A percentile compares a stretch with the other conserved stretches of the same genome.
Evolutionary conservation across 352 stramenopile genomes (phyloP).

Genomic region (Phytophthora europaea): DNA sequence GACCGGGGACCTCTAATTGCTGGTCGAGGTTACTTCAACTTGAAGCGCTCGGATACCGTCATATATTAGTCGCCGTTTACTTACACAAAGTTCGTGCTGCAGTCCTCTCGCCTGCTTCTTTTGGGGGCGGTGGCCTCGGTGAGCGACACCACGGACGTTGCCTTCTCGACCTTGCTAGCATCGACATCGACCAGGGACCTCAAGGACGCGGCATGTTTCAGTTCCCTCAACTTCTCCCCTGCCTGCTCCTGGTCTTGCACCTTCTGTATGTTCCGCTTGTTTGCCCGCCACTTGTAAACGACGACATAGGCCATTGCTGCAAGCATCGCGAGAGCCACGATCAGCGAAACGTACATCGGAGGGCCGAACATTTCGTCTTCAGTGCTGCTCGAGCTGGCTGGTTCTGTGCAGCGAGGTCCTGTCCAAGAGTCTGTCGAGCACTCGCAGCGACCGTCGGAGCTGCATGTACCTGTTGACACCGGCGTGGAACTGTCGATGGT

Average conservation of each 20-base stretch:
- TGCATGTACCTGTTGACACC: constrained; percentile 42
- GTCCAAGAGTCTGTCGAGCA: constrained; percentile 44
- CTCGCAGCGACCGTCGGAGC: constrained; percentile 41
- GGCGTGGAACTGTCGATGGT: constrained; percentile 31
- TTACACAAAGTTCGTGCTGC: constrained; percentile 51
- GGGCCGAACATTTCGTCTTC: constrained; percentile 23
- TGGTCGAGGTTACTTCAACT: too few species aligned
- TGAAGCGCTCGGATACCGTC: too few species aligned
- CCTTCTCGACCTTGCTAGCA: constrained; percentile 10
- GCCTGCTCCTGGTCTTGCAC: constrained; percentile 6
- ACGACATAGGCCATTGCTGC: constrained; percentile 20
- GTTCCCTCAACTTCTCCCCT: constrained; percentile 13
- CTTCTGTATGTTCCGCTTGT: not conserved
- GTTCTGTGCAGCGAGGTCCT: constrained; percentile 48
- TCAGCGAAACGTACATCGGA: constrained; percentile 26
- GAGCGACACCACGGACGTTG: not conserved
- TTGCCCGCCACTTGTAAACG: constrained; percentile 7
- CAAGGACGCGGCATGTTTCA: constrained; percentile 28
- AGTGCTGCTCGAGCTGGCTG: constrained; percentile 4
- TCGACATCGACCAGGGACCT: constrained; percentile 10
- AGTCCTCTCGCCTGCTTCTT: constrained; percentile 35
- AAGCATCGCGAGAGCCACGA: not conserved
- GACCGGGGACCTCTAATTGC: too few species aligned
- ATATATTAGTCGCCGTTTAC: too few species aligned
- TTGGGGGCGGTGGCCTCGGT: constrained; percentile 37